A percentile compares a stretch with the other conserved stretches of the same genome.
These are phyloP conservation scores for Geoglossum glabrum DNA, from an alignment of 495 filamentous ascomycete genomes.

Conservation along the genomic window DNA sequence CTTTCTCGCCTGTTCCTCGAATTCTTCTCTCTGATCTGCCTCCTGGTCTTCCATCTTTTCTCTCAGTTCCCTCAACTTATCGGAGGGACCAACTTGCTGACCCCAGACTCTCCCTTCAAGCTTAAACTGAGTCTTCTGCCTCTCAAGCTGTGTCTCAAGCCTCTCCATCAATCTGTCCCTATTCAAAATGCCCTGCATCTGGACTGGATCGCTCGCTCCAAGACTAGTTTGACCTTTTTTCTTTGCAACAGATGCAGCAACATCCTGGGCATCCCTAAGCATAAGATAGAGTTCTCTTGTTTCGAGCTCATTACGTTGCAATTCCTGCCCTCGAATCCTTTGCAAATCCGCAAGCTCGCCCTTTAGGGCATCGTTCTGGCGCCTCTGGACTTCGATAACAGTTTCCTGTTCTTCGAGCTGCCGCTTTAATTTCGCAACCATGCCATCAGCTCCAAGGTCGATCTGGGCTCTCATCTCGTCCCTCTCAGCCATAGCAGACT, in stretches of 20 bases:
- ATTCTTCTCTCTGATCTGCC: constrained; percentile 21
- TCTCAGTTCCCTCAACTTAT: constrained; percentile 74
- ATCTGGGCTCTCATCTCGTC: constrained; percentile 92
- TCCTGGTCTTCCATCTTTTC: constrained; percentile 69
- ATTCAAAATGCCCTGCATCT: constrained; percentile 83
- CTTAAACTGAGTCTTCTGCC: constrained; percentile 96
- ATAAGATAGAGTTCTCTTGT: constrained; percentile 94
- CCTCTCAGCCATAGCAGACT: constrained; percentile 84
- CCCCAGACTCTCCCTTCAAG: constrained; percentile 90
- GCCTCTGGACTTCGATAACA: constrained; percentile 70
- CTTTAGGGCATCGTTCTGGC: constrained; percentile 72
- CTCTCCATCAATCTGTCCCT: constrained; percentile 79
- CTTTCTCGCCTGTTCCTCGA: constrained; percentile 29
- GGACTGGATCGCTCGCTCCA: constrained; percentile 29
- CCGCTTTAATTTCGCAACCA: constrained; percentile 82
- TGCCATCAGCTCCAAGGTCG: constrained; percentile 78
- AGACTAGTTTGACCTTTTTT: constrained; percentile 18
- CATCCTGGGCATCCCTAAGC: constrained; percentile 93
- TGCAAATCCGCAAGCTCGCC: constrained; percentile 77
- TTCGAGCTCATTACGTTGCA: constrained; percentile 88
- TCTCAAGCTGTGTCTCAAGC: constrained; percentile 81
- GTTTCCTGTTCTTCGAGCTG: constrained; percentile 80
- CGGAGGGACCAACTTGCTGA: constrained; percentile 62
- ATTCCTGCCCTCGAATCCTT: constrained; percentile 67
- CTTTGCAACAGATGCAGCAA: constrained; percentile 30